Base-by-base conservation (phyloP, 192 early-diverging fungal genomes). In the Podochytrium sp. region DNA sequence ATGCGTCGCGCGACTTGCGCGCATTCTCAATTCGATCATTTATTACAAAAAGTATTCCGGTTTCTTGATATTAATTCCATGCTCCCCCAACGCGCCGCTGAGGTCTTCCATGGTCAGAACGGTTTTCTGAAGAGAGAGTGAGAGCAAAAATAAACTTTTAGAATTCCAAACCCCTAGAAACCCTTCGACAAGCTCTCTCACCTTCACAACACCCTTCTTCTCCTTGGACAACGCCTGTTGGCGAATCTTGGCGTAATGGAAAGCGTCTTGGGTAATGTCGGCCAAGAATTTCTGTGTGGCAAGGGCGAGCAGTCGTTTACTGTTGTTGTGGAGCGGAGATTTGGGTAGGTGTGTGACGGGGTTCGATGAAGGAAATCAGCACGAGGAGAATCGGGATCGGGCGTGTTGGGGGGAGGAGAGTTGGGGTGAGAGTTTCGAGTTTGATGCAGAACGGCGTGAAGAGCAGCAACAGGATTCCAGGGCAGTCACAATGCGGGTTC, bases 11-110 rank as follows among this genome's bases (percentile, higher is more conserved):
- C n/a, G n/a, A n/a, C n/a, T n/a, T n/a, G n/a, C n/a, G n/a, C n/a
- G n/a, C 29, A 14, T 14, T 30, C 29, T 57, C 55, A 57, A 18
- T 14, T 57, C n/a, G 18, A 12, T n/a, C n/a, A n/a, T n/a, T n/a
- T n/a, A 10, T 85, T 76, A 95, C 30, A 89, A 79, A 80, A 84
- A 97, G 81, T 95, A 97, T 23, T 99, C 96, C 6, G 96, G 97
- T 66, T 98, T 99, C 75, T 93, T 95, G 60, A 96, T 87, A 67
- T 95, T 96, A 62, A 99, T 90, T 40, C 97, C 97, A 63, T 98
- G 95, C 75, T 97, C 95, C 0, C 89, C 83, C 39, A 98, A 78
- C 3, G 96, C 97, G 20, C 91, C 88, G 5, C 93, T 87, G 52
- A 99, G 83, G 77, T 98, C 97, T 40, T 99, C 96, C 89, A 97